Evolutionary conservation across 768 basidiomycete genomes (phyloP).

Genomic region (Mycena pura): DNA sequence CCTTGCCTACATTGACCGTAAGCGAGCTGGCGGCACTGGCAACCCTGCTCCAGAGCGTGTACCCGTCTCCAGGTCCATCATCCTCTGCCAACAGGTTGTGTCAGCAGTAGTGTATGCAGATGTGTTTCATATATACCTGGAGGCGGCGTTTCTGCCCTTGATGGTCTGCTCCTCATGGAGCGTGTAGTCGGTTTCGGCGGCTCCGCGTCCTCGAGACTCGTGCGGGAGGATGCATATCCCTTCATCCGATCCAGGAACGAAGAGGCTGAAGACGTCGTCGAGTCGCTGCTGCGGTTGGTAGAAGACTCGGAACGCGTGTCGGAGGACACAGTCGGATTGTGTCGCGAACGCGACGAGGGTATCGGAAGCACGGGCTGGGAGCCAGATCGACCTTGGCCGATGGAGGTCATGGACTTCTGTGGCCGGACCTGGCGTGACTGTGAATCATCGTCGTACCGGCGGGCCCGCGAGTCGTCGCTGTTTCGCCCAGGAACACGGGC

Average conservation of each 20-base stretch:
- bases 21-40: conserved; percentile 59
- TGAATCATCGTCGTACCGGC: too few relatives aligned
- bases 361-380: conserved; percentile 12
- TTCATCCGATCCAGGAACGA: conserved; percentile 48
- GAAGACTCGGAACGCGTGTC: conserved; percentile 23
- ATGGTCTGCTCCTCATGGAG: conserved; percentile 11
- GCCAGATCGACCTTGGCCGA: conserved; percentile 10
- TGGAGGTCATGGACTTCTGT: conserved; percentile 31
- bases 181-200: conserved; percentile 18
- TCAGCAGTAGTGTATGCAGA: neutral
- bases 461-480: conserved; percentile 12
- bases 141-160: conserved; percentile 13
- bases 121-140: conserved; percentile 6
- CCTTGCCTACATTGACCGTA: conserved; percentile 63
- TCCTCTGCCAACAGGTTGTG: conserved; percentile 5
- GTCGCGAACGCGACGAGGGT: conserved; percentile 25
- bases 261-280: conserved; percentile 30
- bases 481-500: too few relatives aligned
- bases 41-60: conserved; percentile 62
- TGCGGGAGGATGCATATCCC: conserved; percentile 48
- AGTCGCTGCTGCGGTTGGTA: conserved; percentile 22
- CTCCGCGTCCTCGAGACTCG: conserved; percentile 51
- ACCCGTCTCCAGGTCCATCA: conserved; percentile 43
- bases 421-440: conserved; percentile 33
- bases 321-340: conserved; percentile 5